These are phyloP conservation scores for Neofusicoccum sp. DNA, from an alignment of 2,329 filamentous ascomycete genomes.

Conservation along the genomic window DNA sequence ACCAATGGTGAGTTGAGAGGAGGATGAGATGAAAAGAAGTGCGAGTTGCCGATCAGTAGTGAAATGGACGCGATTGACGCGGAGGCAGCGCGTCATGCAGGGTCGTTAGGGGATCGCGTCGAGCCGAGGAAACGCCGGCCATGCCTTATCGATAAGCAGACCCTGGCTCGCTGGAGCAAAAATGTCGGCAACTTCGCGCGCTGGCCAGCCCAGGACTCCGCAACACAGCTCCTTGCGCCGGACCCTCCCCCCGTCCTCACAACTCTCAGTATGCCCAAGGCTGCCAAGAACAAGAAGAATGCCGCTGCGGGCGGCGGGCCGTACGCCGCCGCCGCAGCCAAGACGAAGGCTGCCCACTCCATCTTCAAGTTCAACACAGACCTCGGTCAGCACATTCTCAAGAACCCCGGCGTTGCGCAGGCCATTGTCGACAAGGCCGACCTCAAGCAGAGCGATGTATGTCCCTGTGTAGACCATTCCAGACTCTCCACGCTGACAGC, in stretches of 20 bases:
- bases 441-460: constrained; percentile 77
- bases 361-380: constrained; percentile 90
- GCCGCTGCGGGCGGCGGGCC: constrained; percentile 43
- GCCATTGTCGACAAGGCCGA: constrained; percentile 84
- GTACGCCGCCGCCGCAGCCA: constrained; percentile 48
- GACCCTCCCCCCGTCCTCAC: neutral
- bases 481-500: neutral
- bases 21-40: neutral
- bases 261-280: constrained; percentile 47
- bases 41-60: neutral
- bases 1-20: neutral
- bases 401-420: constrained; percentile 43
- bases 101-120: neutral
- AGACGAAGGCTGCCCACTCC: constrained; percentile 66
- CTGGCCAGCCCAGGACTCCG: neutral
- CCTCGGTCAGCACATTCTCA: constrained; percentile 79
- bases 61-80: constrained; percentile 9
- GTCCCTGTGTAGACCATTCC: neutral
- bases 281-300: constrained; percentile 41
- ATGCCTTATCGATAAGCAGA: constrained; percentile 13
- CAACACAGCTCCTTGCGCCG: constrained; percentile 14
- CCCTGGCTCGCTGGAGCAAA: neutral
- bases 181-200: neutral
- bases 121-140: neutral
- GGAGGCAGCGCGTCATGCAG: constrained; percentile 11